Evolutionary conservation across 495 filamentous ascomycete genomes (phyloP), one percentile per base, ranked within the genome.

Genomic region (Xylaria intraflava): DNA sequence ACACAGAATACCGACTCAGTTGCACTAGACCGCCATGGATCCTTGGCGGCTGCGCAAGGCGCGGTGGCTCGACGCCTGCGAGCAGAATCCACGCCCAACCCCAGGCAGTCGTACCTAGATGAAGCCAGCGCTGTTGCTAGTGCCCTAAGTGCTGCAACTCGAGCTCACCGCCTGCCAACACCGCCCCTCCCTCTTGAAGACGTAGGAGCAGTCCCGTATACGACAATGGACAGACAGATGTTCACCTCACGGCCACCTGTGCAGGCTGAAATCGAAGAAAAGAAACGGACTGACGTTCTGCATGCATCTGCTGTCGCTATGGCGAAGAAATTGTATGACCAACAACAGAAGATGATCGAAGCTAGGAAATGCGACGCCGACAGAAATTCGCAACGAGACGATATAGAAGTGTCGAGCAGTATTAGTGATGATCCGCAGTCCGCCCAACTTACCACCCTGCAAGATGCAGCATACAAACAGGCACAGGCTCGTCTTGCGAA

Each of bases 241-340:
- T 92, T 83, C 58, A 89, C 85, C 1, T 83, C 87, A 2, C 71
- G 82, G 42, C 90, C 90, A 11, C 87, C 85, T 0, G 81, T 93
- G 6, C 72, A 80, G 29, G 69, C 74, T 6, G 89, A 94, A 61
- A 62, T 83, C 0, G 85, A 94, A 31, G 90, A 94, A 56, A 74
- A 83, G 65, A 83, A 80, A 39, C 81, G 77, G 47, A 74, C 80
- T 30, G 84, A 87, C 62, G 82, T 83, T 6, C 69, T 95, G 0
- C 86, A 82, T 53, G 89, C 89, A 17, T 89, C 90, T 16, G 87
- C 90, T 3, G 69, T 95, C 1, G 87, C 84, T 3, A 95, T 95
- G 89, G 89, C 90, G 22, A 88, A 82, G 66, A 78, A 85, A 53
- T 89, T 95, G 85, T 94, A 89, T 67, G 78, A 69, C 12, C 65